Evolutionary conservation across 2,329 filamentous ascomycete genomes (phyloP).

Genomic region (Fusarium acutatum): DNA sequence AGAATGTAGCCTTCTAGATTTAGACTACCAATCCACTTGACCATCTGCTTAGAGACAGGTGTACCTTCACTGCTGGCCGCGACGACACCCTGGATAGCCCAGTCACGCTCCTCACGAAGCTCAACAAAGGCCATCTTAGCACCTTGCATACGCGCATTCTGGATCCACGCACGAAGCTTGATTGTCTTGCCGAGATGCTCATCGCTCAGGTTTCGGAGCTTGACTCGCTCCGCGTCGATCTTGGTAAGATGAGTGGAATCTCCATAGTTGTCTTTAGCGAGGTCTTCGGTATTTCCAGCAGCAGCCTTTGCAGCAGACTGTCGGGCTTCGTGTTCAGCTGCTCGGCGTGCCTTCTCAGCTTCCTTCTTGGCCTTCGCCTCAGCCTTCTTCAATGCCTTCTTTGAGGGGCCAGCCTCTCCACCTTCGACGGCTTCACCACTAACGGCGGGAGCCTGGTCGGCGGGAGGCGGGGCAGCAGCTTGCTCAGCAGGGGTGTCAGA

Average conservation of each 20-base stretch:
- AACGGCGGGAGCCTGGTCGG: constrained; percentile 17
- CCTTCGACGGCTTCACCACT: constrained; percentile 26
- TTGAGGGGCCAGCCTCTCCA: constrained; percentile 32
- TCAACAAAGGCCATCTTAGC: constrained; percentile 94
- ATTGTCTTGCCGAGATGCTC: constrained; percentile 74
- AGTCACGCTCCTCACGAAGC: constrained; percentile 77
- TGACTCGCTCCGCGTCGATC: constrained; percentile 64
- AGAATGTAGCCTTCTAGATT: constrained; percentile 83
- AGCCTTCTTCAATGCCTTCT: constrained; percentile 86
- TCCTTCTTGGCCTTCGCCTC: constrained; percentile 89
- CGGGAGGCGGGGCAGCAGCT: constrained; percentile 25
- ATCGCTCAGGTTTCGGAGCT: constrained; percentile 71
- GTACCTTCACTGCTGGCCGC: constrained; percentile 72
- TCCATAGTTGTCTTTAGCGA: constrained; percentile 83
- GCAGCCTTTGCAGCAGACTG: constrained; percentile 73
- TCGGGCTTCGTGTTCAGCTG: constrained; percentile 78
- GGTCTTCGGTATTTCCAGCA: constrained; percentile 72
- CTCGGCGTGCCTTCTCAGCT: constrained; percentile 76
- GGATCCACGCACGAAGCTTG: constrained; percentile 80
- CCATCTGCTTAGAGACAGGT: constrained; percentile 83
- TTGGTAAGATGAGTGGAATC: constrained; percentile 67
- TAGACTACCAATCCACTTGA: constrained; percentile 84
- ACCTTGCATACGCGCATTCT: constrained; percentile 87
- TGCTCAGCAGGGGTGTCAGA: constrained; percentile 34
- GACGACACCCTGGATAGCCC: constrained; percentile 84